phyloP scores from a whole-genome alignment of 495 filamentous ascomycete species.

The Xylaria curta region DNA sequence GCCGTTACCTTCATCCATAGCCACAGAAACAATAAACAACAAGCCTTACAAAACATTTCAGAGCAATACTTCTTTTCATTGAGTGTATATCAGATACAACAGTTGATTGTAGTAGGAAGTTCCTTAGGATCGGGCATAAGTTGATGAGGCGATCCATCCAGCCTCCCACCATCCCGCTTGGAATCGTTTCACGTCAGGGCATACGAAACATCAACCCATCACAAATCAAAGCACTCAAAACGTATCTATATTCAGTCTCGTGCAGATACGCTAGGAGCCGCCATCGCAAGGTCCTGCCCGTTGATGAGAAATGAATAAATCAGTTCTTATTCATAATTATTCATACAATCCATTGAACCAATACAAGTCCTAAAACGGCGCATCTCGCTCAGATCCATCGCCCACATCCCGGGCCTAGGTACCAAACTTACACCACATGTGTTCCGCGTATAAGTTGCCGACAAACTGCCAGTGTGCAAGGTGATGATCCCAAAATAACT shows the following conservation, averaged over 20 bases:
- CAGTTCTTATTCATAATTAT: neutral
- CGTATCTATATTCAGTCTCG: neutral
- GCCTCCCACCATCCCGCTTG: neutral
- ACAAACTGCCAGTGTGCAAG: neutral
- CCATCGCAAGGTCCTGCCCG: neutral
- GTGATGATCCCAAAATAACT: too few species aligned
- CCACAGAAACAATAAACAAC: too few species aligned
- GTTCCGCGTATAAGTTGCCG: neutral
- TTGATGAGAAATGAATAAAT: neutral
- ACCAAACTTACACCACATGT: neutral
- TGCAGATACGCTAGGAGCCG: neutral
- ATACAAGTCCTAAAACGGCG: neutral
- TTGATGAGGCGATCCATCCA: neutral
- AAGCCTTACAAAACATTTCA: too few species aligned
- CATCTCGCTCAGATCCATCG: neutral
- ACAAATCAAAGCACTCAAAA: neutral
- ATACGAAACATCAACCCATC: neutral
- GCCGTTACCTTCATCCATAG: too few species aligned
- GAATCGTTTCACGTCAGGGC: neutral
- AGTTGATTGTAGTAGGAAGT: neutral
- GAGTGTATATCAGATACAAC: neutral
- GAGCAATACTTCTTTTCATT: too few species aligned
- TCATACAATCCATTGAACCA: neutral
- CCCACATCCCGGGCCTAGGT: slow-evolving; percentile 4
- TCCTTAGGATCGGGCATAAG: neutral